Base-by-base conservation (phyloP, 305 asterid genomes). In the Fraxinus velutina region DNA sequence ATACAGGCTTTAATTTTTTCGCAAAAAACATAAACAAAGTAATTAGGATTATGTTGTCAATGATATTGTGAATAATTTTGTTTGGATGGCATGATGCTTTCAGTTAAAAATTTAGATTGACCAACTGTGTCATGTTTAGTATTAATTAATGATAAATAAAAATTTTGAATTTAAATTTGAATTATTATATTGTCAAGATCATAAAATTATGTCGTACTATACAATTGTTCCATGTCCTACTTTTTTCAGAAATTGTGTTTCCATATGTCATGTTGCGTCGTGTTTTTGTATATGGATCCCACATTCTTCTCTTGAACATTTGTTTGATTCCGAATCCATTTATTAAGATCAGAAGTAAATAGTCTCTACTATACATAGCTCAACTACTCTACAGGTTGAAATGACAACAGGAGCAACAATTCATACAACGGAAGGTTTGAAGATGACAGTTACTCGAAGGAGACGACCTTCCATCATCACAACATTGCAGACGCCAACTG, bases 361-460 rank as follows among this genome's bases (percentile, higher is more conserved):
- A 15, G 75, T 85, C 30, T 29, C 55, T 27, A 10, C 36, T 30
- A 39, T 8, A 50, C 15, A 13, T 57, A 29, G 60, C 30, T 62
- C 72, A 62, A 75, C 32, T 79, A 76, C 17, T 52, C 80, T 84
- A 78, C 91, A 94, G 99, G 99, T 96, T 44, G 88, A 87, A 80
- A 94, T 96, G 98, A 96, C 99, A 12, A 96, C 99, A 7, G 99
- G 99, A 29, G 99, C 99, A 30, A 96, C 98, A 2, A 96, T 96
- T 83, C 99, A 96, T 89, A 96, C 99, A 39, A 96, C 98, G 6
- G 92, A 90, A 84, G 99, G 99, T 77, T 86, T 96, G 84, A 92
- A 85, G 24, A 92, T 96, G 99, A 94, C 94, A 0, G 97, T 94
- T 36, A 93, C 95, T 36, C 89, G 91, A 47, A 86, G 99, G 84